Evolutionary conservation across 2,329 filamentous ascomycete species (phyloP), one percentile per base, ranked within the genome.

Genomic region (Aschersonia sp.): DNA sequence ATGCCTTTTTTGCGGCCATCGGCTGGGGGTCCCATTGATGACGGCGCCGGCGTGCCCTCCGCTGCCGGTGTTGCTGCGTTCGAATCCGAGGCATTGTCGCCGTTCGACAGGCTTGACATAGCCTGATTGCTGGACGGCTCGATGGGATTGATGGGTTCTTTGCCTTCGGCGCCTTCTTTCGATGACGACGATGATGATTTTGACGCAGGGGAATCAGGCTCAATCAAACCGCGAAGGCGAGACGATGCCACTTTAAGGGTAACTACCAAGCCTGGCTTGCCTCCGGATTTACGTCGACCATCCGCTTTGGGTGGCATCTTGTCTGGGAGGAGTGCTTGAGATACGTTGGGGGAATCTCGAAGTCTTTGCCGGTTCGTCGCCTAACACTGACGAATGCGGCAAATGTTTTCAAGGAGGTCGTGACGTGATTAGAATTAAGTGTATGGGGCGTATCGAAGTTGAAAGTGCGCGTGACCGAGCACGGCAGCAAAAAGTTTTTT

Each of bases 1-100:
- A 77, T 70, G 35, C 82, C 81, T 65, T 89, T 89, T 70, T 86
- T 88, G 10, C 72, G 68, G 6, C 72, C 79, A 47, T 79, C 75
- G 43, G 64, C 62, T 37, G 77, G 79, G 44, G 79, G 79, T 5
- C 72, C 76, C 77, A 82, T 81, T 51, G 63, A 62, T 5, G 70
- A 64, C 30, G 75, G 70, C 30, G 66, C 73, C 6, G 77, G 76
- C 10, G 77, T 80, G 54, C 71, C 73, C 44, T 67, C 72, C 41
- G 72, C 64, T 29, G 68, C 72, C 11, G 78, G 78, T 12, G 79
- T 83, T 41, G 74, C 73, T 22, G 75, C 71, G 53, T 71, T 76
- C 30, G 79, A 81, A 55, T 79, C 75, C 52, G 74, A 72, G 48
- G 71, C 73, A 60, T 72, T 74, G 52, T 80, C 77, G 48, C 68